Conservation (phyloP, 257 asterid genomes). For the Ligustrum vulgare region DNA sequence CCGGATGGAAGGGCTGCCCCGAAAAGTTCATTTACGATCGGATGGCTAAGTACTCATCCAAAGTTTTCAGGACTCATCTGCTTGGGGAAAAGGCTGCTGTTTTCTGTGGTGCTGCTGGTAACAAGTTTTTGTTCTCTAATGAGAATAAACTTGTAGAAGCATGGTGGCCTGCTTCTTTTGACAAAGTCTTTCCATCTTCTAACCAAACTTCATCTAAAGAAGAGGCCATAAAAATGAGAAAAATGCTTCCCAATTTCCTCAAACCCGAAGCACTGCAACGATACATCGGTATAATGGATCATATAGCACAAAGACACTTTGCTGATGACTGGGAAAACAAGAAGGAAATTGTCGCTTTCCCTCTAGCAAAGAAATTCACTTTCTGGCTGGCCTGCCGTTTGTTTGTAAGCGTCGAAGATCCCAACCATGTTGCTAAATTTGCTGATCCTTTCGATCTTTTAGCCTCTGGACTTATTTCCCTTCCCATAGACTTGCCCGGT, state of each 20-base stretch:
- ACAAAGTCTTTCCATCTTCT: conserved; percentile 50
- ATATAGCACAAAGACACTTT: conserved; percentile 43
- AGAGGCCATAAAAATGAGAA: conserved; percentile 49
- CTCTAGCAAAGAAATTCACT: conserved; percentile 48
- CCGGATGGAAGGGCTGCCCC: conserved; percentile 52
- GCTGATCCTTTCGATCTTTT: conserved; percentile 45
- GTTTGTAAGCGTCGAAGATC: conserved; percentile 51
- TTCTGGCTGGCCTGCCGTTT: conserved; percentile 55
- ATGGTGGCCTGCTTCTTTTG: conserved; percentile 56
- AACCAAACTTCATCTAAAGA: conserved; percentile 43
- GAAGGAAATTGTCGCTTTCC: conserved; percentile 35
- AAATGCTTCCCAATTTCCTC: conserved; percentile 55
- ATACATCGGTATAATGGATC: conserved; percentile 62
- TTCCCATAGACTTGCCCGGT: conserved; percentile 59
- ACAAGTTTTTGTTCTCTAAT: conserved; percentile 56
- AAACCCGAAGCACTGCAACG: conserved; percentile 61
- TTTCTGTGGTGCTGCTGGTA: conserved; percentile 51
- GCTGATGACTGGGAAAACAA: conserved; percentile 47
- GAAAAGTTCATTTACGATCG: conserved; percentile 50
- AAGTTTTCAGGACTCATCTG: conserved; percentile 50
- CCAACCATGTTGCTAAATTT: conserved; percentile 33
- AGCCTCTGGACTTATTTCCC: conserved; percentile 45
- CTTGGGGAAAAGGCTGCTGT: conserved; percentile 47
- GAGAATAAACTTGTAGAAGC: conserved; percentile 62
- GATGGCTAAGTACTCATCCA: conserved; percentile 42